Evolutionary conservation across 148 eudicot genomes (phyloP).

Genomic region (Amaranthus hypochondriacus): DNA sequence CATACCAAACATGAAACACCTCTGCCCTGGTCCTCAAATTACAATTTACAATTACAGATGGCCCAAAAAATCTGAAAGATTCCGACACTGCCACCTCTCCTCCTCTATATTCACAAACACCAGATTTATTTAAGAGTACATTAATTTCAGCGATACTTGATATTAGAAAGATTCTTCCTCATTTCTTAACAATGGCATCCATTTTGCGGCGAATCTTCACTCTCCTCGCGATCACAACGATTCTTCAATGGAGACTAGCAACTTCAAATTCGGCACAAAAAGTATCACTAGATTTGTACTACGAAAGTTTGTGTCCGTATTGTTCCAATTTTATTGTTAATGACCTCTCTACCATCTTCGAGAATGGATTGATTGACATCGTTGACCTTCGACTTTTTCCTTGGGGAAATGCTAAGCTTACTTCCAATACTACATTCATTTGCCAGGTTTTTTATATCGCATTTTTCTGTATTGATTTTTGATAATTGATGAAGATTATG

Average conservation of each 20-base stretch:
- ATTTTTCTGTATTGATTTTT: neutral
- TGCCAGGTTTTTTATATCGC: constrained; percentile 46
- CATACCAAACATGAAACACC: no score
- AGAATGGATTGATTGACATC: constrained; percentile 41
- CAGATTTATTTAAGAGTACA: no score
- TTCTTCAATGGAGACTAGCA: constrained; percentile 6
- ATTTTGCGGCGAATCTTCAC: neutral
- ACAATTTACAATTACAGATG: no score
- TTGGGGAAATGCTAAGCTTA: constrained; percentile 71
- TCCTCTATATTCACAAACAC: no score
- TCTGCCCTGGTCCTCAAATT: no score
- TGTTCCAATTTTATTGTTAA: constrained; percentile 52
- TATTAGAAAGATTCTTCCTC: neutral
- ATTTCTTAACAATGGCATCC: constrained; percentile 6
- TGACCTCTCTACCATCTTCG: constrained; percentile 34
- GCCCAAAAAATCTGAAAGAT: no score
- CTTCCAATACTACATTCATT: constrained; percentile 32
- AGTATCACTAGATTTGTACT: constrained; percentile 44
- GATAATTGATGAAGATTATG: neutral
- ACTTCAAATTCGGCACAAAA: constrained; percentile 27
- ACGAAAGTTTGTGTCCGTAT: constrained; percentile 59
- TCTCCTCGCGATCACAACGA: constrained; percentile 4
- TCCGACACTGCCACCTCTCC: no score
- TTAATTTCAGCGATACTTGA: no score
- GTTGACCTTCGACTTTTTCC: constrained; percentile 60